phyloP scores from a whole-genome alignment of 768 basidiomycete species.

The Ramaria sp. region DNA sequence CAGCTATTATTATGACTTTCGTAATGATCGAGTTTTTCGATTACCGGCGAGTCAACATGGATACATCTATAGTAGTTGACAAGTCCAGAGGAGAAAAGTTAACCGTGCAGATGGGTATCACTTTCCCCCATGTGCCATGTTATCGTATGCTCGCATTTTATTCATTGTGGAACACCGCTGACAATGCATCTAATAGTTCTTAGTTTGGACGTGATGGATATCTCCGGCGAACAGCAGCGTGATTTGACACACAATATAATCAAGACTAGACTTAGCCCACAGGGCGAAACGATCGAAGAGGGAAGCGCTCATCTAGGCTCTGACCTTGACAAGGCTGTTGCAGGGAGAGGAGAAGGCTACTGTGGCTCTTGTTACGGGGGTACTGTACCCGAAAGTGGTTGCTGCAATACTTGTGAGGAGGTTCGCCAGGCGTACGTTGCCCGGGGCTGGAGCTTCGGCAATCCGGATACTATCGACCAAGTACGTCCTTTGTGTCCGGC shows the following conservation, averaged over 20 bases:
- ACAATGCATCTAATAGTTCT: constrained; percentile 50
- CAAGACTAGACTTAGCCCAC: constrained; percentile 63
- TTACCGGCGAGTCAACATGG: constrained; percentile 76
- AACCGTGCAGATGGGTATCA: constrained; percentile 83
- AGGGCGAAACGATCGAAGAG: constrained; percentile 39
- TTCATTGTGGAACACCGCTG: neutral
- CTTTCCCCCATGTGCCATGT: constrained; percentile 95
- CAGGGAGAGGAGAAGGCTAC: constrained; percentile 45
- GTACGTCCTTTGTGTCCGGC: constrained; percentile 28
- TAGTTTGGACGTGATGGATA: constrained; percentile 96
- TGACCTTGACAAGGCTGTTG: constrained; percentile 71
- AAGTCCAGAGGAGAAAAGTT: constrained; percentile 90
- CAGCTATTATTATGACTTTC: constrained; percentile 85
- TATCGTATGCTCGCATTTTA: constrained; percentile 55
- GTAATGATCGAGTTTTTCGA: constrained; percentile 93
- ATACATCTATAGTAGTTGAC: constrained; percentile 92
- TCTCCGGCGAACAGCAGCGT: constrained; percentile 89
- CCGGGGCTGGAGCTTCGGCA: constrained; percentile 91
- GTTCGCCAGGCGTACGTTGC: constrained; percentile 84
- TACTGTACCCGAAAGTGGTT: constrained; percentile 56
- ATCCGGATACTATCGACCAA: constrained; percentile 89
- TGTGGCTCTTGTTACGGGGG: constrained; percentile 98
- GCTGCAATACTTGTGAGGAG: constrained; percentile 94
- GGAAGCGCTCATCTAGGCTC: constrained; percentile 60
- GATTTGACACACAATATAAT: constrained; percentile 83